Conservation (phyloP, 495 filamentous ascomycete species). For the Penicillium diatomitis region DNA sequence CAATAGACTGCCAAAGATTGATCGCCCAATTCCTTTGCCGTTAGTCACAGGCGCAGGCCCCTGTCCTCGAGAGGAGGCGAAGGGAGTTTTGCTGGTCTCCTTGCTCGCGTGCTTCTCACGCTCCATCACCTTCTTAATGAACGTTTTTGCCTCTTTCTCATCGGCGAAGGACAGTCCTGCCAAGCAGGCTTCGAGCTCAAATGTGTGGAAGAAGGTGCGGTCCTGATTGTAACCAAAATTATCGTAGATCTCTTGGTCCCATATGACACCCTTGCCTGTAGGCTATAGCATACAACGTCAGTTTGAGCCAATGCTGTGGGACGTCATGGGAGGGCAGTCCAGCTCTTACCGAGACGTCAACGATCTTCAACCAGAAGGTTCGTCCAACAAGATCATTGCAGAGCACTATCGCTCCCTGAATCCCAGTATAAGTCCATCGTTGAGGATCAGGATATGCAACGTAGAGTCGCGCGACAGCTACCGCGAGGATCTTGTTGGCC, state of each 20-base stretch:
- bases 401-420: slow-evolving; percentile 89
- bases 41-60: slow-evolving; percentile 38
- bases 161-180: slow-evolving; percentile 87
- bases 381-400: slow-evolving; percentile 90
- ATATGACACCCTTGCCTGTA: slow-evolving; percentile 79
- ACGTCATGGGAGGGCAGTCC: too few relatives aligned
- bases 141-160: slow-evolving; percentile 92
- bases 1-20: slow-evolving; percentile 59
- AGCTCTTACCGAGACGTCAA: slow-evolving; percentile 80
- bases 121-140: slow-evolving; percentile 91
- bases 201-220: slow-evolving; percentile 92
- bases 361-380: slow-evolving; percentile 94
- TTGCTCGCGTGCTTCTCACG: slow-evolving; percentile 89
- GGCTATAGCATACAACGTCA: slow-evolving; percentile 38
- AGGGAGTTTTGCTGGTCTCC: slow-evolving; percentile 67
- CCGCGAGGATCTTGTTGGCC: slow-evolving; percentile 90
- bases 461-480: slow-evolving; percentile 89
- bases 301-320: too few relatives aligned
- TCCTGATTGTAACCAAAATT: slow-evolving; percentile 92
- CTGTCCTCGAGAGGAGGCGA: slow-evolving; percentile 50
- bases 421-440: slow-evolving; percentile 88
- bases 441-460: slow-evolving; percentile 79
- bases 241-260: slow-evolving; percentile 97
- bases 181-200: slow-evolving; percentile 85
- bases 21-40: slow-evolving; percentile 40